Base-by-base conservation (phyloP, 345 rosid species). In the Populus deltoides region DNA sequence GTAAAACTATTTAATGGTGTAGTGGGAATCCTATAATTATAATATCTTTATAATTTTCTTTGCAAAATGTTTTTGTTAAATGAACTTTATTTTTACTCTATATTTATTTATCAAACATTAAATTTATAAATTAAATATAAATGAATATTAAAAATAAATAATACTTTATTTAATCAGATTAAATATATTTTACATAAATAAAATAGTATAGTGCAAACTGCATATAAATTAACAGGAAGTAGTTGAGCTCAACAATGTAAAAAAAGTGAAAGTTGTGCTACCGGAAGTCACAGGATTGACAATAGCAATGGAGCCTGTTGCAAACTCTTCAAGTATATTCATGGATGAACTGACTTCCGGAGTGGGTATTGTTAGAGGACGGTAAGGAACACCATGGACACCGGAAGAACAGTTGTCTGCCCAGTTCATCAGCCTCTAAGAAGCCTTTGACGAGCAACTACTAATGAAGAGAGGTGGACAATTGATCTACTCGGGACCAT, bases 341-440 rank as follows among this genome's bases (percentile, higher is more conserved):
- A 88, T 88, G 91, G 91, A 88, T 55, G 91, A 88, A 57, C 89
- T 89, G 35, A 88, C 88, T 41, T 86, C 89, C 3, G 88, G 91
- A 63, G 91, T 86, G 24, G 91, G 88, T 74, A 88, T 86, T 72
- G 89, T 88, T 18, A 85, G 89, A 85, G 89, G 80, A 83, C 91
- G 3, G 88, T 88, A 16, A 83, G 91, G 47, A 85, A 88, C 77
- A 88, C 89, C 0, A 88, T 88, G 13, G 88, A 88, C 53, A 86
- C 89, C 0, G 89, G 91, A 12, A 80, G 91, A 79, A 88, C 91
- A 12, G 91, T 88, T 72, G 89, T 88, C 25, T 88, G 89, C 81
- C 86, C 91, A 20, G 86, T 86, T 70, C 91, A 88, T 68, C 91
- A 85, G 80, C 91, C 91, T 51, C 74, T 88, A 86, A 24, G 91